These are phyloP conservation scores for Anethum foeniculum DNA, from an alignment of 140 eudicot species.

Conservation along the genomic window DNA sequence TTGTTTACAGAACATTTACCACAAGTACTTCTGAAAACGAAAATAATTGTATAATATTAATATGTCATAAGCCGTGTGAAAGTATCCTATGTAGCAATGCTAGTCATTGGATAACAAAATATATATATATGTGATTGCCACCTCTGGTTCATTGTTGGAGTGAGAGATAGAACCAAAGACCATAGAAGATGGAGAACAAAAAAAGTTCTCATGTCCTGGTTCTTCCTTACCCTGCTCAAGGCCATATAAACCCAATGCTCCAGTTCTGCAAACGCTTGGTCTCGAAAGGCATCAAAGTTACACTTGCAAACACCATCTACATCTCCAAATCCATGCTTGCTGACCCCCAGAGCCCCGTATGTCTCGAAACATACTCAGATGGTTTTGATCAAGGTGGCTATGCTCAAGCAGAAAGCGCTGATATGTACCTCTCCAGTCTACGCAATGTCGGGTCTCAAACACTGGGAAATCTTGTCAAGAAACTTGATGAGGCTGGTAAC, in stretches of 20 bases:
- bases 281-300: slow-evolving; percentile 30
- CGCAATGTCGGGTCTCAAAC: slow-evolving; percentile 28
- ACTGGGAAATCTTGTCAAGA: slow-evolving; percentile 23
- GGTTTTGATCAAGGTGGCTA: slow-evolving; percentile 36
- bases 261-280: slow-evolving; percentile 57
- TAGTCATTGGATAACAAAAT: too few species aligned
- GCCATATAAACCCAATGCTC: slow-evolving; percentile 44
- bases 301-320: slow-evolving; percentile 32
- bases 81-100: too few species aligned
- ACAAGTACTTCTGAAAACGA: background rate
- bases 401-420: slow-evolving; percentile 16
- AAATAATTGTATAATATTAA: too few species aligned
- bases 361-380: slow-evolving; percentile 43
- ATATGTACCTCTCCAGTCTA: slow-evolving; percentile 22
- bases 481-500: slow-evolving; percentile 25
- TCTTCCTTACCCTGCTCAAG: slow-evolving; percentile 36
- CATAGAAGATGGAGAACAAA: background rate
- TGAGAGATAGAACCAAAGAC: background rate
- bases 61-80: too few species aligned
- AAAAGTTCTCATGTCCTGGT: slow-evolving; percentile 27
- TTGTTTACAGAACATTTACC: too few species aligned
- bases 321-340: slow-evolving; percentile 22
- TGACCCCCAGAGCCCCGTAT: background rate
- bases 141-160: background rate
- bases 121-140: background rate